These are phyloP conservation scores for Gnetum montanum DNA, from an alignment of 75 land plant species.

Conservation along the genomic window DNA sequence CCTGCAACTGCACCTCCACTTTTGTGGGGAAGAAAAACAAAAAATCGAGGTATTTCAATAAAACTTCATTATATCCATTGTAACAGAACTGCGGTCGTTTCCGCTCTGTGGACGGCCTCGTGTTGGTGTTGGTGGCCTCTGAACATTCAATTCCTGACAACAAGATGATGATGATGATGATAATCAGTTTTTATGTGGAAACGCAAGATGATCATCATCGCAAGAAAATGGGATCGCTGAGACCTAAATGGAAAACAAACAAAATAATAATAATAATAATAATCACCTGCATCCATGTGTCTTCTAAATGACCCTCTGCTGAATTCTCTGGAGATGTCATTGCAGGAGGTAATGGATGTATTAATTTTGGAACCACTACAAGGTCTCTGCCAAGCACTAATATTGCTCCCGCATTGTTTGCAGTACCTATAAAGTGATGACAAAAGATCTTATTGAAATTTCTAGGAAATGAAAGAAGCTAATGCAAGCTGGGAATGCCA, in stretches of 20 bases:
- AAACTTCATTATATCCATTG: no score
- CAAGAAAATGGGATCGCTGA: no score
- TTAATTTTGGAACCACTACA: slow-evolving; percentile 95
- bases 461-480: background rate
- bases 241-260: no score
- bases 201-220: no score
- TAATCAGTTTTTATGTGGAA: no score
- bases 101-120: slow-evolving; percentile 88
- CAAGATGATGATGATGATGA: background rate
- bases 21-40: no score
- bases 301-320: slow-evolving; percentile 84
- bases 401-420: slow-evolving; percentile 99
- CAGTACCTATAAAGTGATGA: slow-evolving; percentile 80
- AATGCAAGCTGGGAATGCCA: background rate
- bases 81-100: slow-evolving; percentile 81
- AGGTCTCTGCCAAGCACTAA: slow-evolving; percentile 95
- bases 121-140: slow-evolving; percentile 97
- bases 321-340: slow-evolving; percentile 85
- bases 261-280: no score
- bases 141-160: slow-evolving; percentile 88
- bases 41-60: no score
- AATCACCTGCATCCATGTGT: slow-evolving; percentile 99
- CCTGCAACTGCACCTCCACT: no score
- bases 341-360: slow-evolving; percentile 96
- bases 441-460: slow-evolving; percentile 2